A percentile compares a stretch with the other conserved stretches of the same genome.
Evolutionary conservation across 2,329 filamentous ascomycete species (phyloP).

Genomic region (Clonostachys solani): DNA sequence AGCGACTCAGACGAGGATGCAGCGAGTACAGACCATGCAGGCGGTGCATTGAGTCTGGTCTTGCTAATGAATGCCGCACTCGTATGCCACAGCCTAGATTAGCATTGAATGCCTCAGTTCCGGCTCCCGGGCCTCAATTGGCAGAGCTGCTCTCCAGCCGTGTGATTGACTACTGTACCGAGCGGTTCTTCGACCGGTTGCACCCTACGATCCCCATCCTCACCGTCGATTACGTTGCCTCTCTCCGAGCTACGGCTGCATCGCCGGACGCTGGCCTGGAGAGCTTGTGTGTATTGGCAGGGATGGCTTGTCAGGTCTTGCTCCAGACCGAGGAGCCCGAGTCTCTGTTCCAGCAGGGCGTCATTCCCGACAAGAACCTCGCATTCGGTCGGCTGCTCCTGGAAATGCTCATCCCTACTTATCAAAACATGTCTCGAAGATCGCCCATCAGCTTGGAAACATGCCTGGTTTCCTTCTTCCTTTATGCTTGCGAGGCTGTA

Average conservation of each 20-base stretch:
- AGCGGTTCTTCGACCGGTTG: conserved; percentile 31
- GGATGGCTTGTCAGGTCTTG: conserved; percentile 33
- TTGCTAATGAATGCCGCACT: conserved; percentile 21
- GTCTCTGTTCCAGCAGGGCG: conserved; percentile 20
- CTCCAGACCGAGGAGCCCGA: conserved; percentile 33
- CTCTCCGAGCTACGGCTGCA: conserved; percentile 14
- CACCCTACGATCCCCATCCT: conserved; percentile 38
- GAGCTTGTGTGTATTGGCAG: conserved; percentile 27
- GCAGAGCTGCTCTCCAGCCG: conserved; percentile 21
- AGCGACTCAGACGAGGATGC: conserved; percentile 34
- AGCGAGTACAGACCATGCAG: conserved; percentile 37
- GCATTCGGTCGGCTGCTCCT: conserved; percentile 30
- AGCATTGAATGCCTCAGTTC: background rate
- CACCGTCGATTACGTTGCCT: conserved; percentile 26
- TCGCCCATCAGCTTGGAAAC: conserved; percentile 30
- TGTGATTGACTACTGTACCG: conserved; percentile 29
- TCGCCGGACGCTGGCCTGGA: conserved; percentile 20
- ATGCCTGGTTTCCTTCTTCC: conserved; percentile 34
- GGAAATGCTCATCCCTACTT: conserved; percentile 24
- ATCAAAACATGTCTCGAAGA: conserved; percentile 23
- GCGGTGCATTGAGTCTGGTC: conserved; percentile 33
- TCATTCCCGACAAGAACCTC: conserved; percentile 27
- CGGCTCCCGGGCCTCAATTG: background rate
- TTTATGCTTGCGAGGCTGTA: conserved; percentile 36
- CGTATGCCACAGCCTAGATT: background rate